phyloP scores from a whole-genome alignment of 148 eudicot species.

The Polygonum maritimum region DNA sequence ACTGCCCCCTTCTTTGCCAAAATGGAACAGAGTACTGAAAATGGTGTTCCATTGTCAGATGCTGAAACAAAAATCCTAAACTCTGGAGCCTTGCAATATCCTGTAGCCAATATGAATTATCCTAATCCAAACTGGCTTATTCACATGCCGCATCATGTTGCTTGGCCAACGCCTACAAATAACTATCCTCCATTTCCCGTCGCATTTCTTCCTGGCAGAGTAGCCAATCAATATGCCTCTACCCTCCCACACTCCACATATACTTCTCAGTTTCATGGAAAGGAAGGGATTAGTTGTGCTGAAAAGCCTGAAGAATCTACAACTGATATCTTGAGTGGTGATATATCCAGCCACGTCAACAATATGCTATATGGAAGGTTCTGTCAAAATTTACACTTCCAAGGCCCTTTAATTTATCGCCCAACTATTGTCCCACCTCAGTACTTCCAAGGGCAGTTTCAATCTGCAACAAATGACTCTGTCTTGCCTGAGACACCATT shows the following conservation, averaged over 20 bases:
- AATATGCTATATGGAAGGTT: slow-evolving; percentile 50
- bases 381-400: slow-evolving; percentile 31
- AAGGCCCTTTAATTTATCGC: slow-evolving; percentile 24
- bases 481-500: slow-evolving; percentile 18
- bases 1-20: not conserved
- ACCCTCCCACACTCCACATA: slow-evolving; percentile 8
- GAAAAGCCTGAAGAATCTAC: slow-evolving; percentile 24
- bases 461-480: slow-evolving; percentile 16
- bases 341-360: slow-evolving; percentile 42
- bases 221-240: slow-evolving; percentile 11
- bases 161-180: slow-evolving; percentile 4
- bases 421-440: slow-evolving; percentile 28
- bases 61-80: not conserved
- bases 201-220: slow-evolving; percentile 10
- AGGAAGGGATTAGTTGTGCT: slow-evolving; percentile 9
- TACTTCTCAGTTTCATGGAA: not conserved
- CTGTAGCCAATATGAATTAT: not conserved
- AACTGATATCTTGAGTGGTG: slow-evolving; percentile 45
- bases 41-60: slow-evolving; percentile 22
- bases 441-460: slow-evolving; percentile 25
- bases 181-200: slow-evolving; percentile 2
- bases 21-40: not conserved
- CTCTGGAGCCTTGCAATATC: not conserved
- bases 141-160: not conserved
- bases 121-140: not conserved